phyloP scores from a whole-genome alignment of 2,329 filamentous ascomycete genomes.

The Xylaria sp. region DNA sequence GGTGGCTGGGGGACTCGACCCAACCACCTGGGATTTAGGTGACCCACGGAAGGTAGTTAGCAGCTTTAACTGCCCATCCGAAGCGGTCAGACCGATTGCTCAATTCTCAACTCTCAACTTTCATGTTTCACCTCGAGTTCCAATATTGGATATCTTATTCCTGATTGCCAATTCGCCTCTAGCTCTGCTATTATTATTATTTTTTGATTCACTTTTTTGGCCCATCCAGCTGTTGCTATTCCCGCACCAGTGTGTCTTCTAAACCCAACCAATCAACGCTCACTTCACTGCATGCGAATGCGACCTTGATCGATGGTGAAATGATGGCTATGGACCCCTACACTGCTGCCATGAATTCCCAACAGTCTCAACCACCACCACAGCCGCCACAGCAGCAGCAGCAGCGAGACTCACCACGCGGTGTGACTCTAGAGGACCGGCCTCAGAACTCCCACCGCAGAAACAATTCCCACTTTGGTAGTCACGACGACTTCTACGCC shows the following conservation, averaged over 20 bases:
- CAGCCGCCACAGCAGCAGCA: slow-evolving; percentile 26
- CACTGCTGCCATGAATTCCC: slow-evolving; percentile 35
- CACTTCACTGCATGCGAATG: slow-evolving; percentile 16
- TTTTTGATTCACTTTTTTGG: neutral
- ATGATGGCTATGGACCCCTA: slow-evolving; percentile 36
- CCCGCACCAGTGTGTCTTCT: neutral
- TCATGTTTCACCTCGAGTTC: neutral
- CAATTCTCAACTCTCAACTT: slow-evolving; percentile 16
- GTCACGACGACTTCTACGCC: slow-evolving; percentile 50
- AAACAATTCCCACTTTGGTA: slow-evolving; percentile 45
- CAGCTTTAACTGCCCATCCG: neutral
- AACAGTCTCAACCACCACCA: slow-evolving; percentile 30
- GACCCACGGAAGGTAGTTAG: neutral
- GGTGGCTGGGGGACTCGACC: slow-evolving; percentile 33
- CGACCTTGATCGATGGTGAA: neutral
- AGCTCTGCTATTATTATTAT: neutral
- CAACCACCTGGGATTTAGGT: slow-evolving; percentile 34
- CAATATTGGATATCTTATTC: neutral
- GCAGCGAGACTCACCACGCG: slow-evolving; percentile 35
- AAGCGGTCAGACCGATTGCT: slow-evolving; percentile 1
- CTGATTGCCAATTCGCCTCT: neutral
- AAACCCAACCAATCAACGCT: neutral
- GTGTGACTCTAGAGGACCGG: slow-evolving; percentile 34
- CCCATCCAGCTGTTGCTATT: neutral
- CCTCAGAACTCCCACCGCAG: slow-evolving; percentile 33